Base-by-base conservation (phyloP, 1,284 basidiomycete genomes). In the Phellinidium pouzarii region DNA sequence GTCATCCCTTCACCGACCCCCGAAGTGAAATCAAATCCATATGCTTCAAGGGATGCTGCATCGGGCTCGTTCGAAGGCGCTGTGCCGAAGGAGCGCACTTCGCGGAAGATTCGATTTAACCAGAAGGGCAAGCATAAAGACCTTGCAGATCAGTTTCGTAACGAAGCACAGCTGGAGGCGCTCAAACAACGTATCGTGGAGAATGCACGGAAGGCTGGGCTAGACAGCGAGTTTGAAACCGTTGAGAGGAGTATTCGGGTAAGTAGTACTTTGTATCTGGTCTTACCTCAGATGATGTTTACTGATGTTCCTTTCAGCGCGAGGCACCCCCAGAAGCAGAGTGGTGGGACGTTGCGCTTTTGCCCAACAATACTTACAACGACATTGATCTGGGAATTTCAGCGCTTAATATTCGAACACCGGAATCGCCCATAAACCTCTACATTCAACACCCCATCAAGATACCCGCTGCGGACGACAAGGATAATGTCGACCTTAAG, bases 381-480 rank as follows among this genome's bases (percentile, higher is more conserved):
- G 90, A 92, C 57, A 66, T 94, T 48, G 70, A 36, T n/a, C 62
- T 76, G 36, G 84, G 83, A 27, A 61, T 84, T 31, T 68, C 75
- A 22, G 66, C 68, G 26, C 70, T 87, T 52, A 82, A 80, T 44
- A 86, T 90, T 54, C 74, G 79, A 44, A 80, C 72, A 3, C 66
- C 72, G 17, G 80, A 86, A 58, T 87, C 86, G 3, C 89, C 91
- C 0, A 88, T 99, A 56, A 93, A 90, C 17, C 78, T 91, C 43
- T 94, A 96, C 63, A 80, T 99, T 44, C 95, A 98, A 66, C 95
- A 99, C 66, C 96, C 95, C 5, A 98, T 99, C 55, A 92, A 92
- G 2, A 94, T 99, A 54, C 91, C 91, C 36, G 89, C 90, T 1
- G 92, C 93, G 3, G 82, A 80, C 8, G 94, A 95, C 60, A 91